Conservation (phyloP, 441 rosid genomes). For the Adansonia madagascariensis region DNA sequence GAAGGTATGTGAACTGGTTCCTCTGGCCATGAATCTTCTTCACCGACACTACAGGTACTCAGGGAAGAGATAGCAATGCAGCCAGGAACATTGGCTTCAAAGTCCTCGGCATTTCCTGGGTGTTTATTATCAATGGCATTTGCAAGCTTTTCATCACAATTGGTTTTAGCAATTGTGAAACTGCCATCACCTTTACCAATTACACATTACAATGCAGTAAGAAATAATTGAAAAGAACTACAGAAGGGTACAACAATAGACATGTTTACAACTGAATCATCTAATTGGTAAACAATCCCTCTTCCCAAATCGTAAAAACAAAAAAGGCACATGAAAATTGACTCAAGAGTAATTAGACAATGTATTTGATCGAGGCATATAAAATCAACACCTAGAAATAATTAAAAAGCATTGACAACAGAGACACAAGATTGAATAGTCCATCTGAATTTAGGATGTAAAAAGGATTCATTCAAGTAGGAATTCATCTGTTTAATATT, state of each 20-base stretch:
- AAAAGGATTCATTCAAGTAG: neutral
- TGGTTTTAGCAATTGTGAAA: slow-evolving; percentile 25
- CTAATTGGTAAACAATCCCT: slow-evolving; percentile 1
- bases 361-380: slow-evolving; percentile 11
- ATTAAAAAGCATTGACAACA: neutral
- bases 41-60: slow-evolving; percentile 34
- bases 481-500: neutral
- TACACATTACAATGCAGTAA: slow-evolving; percentile 29
- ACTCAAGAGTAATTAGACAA: neutral
- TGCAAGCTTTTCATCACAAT: slow-evolving; percentile 36
- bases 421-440: neutral
- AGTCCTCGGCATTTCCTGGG: slow-evolving; percentile 29
- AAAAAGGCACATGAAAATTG: slow-evolving; percentile 3
- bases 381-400: neutral
- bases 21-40: slow-evolving; percentile 35
- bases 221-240: slow-evolving; percentile 15
- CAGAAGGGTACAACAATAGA: neutral
- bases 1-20: slow-evolving; percentile 33
- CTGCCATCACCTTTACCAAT: slow-evolving; percentile 41
- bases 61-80: slow-evolving; percentile 36
- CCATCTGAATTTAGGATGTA: neutral
- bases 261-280: neutral
- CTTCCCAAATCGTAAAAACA: neutral
- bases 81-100: slow-evolving; percentile 34
- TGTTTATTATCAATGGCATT: slow-evolving; percentile 27